Evolutionary conservation across 2,329 filamentous ascomycete species (phyloP), one percentile per base, ranked within the genome.

Genomic region (Trichoderma sp.): DNA sequence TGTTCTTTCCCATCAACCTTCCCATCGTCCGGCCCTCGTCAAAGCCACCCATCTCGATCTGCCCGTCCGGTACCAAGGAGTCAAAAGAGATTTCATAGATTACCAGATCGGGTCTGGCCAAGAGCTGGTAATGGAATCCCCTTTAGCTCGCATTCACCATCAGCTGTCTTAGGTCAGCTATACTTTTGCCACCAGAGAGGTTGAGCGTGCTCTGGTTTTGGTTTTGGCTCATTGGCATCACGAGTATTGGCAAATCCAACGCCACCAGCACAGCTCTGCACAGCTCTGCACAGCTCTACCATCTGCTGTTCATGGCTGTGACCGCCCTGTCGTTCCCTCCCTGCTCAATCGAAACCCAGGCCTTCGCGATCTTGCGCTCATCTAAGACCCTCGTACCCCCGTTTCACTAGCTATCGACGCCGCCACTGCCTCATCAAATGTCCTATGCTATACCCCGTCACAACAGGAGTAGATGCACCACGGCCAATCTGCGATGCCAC

Each of bases 381-480:
- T 74, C 72, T 26, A 70, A 60, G 56, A 32, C 30, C 34, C 53
- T 57, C 39, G 24, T 51, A 39, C 34, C 34, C 62, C 51, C 62
- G 24, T 32, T 64, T 51, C 47, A 64, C 53, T 28, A 61, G 36
- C 61, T 12, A 28, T 71, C 63, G 68, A 67, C 72, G 60, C 56
- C 68, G 21, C 51, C 57, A 74, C 86, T 87, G 84, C 82, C 86
- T 74, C 85, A 86, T 76, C 84, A 85, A 34, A 74, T 87, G 86
- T 76, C 82, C 84, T 61, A 79, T 82, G 74, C 81, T 83, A 47
- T 69, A 47, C 74, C 80, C 80, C 68, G 81, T 80, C 77, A 80
- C 80, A 76, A 76, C 80, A 74, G 83, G 83, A 66, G 82, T 84
- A 80, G 81, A 83, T 71, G 78, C 84, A 74, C 78, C 82, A 63